These are phyloP conservation scores for Gossypium lobatum DNA, from an alignment of 441 rosid genomes.

Conservation along the genomic window DNA sequence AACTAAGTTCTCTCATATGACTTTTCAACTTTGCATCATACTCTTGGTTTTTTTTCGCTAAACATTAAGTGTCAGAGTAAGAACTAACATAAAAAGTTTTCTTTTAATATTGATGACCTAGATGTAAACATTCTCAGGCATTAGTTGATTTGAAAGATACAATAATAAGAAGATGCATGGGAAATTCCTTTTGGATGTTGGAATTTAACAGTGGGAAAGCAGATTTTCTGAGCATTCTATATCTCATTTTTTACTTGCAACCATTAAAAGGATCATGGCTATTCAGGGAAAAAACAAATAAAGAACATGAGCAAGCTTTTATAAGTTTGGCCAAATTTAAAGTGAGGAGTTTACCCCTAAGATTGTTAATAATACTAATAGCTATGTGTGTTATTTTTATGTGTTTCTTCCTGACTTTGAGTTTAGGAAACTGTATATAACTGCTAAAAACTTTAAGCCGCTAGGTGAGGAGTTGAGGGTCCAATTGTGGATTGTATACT, in stretches of 20 bases:
- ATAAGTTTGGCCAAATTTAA: not conserved
- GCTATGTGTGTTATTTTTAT: not conserved
- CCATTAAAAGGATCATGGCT: not conserved
- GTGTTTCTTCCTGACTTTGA: not conserved
- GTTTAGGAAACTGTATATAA: not conserved
- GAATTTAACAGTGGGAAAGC: not conserved
- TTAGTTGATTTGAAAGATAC: not conserved
- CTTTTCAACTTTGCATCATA: not conserved
- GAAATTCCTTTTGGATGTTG: not conserved
- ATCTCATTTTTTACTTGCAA: not conserved
- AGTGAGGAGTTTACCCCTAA: not conserved
- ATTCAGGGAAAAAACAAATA: not conserved
- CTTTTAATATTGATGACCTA: slow-evolving; percentile 5
- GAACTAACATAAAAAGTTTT: not conserved
- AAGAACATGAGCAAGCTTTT: not conserved
- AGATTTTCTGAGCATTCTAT: not conserved
- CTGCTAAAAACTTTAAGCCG: not conserved
- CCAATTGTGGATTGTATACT: not conserved
- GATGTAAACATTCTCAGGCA: not conserved
- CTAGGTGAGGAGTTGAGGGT: not conserved
- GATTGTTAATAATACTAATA: not conserved
- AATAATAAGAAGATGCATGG: not conserved
- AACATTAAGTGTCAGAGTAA: not conserved
- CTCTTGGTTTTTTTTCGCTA: not conserved
- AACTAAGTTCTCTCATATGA: not conserved